These are phyloP conservation scores for Penicillium lividum DNA, from an alignment of 495 filamentous ascomycete species.

Conservation along the genomic window DNA sequence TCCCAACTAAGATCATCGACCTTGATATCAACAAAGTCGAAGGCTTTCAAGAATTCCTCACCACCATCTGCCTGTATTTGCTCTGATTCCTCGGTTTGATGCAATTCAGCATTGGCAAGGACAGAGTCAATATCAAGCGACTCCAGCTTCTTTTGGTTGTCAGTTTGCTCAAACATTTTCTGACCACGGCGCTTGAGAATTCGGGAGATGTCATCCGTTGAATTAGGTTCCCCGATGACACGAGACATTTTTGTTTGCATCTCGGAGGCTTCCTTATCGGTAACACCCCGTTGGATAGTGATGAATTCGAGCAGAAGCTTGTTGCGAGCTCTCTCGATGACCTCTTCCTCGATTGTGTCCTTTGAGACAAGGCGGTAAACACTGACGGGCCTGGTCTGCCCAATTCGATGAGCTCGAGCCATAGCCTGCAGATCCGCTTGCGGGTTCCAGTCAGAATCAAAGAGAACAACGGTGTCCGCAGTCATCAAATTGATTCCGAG, in stretches of 20 bases:
- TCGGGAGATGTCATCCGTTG: slow-evolving; percentile 85
- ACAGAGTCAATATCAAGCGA: slow-evolving; percentile 98
- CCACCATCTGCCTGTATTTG: slow-evolving; percentile 89
- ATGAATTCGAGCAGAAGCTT: slow-evolving; percentile 98
- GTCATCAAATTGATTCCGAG: slow-evolving; percentile 99
- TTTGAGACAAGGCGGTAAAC: slow-evolving; percentile 95
- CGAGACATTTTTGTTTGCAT: slow-evolving; percentile 71
- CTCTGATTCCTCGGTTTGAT: slow-evolving; percentile 87
- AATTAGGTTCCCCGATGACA: slow-evolving; percentile 70
- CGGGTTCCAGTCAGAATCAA: slow-evolving; percentile 99
- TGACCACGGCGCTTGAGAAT: slow-evolving; percentile 92
- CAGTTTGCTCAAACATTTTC: slow-evolving; percentile 95
- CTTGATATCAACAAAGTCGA: slow-evolving; percentile 90
- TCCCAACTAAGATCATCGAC: slow-evolving; percentile 94
- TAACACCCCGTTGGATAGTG: slow-evolving; percentile 94
- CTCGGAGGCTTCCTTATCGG: slow-evolving; percentile 75
- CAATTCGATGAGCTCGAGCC: slow-evolving; percentile 96
- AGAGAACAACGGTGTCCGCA: slow-evolving; percentile 95
- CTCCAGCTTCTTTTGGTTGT: slow-evolving; percentile 93
- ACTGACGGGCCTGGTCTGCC: slow-evolving; percentile 91
- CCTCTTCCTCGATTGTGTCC: slow-evolving; percentile 97
- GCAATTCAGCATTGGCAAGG: slow-evolving; percentile 91
- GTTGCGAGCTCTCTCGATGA: slow-evolving; percentile 92
- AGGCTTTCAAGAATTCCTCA: slow-evolving; percentile 87
- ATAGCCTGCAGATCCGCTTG: slow-evolving; percentile 98